These are phyloP conservation scores for Cryptococcus hybrid DNA, from an alignment of 1,284 basidiomycete species.

Conservation along the genomic window DNA sequence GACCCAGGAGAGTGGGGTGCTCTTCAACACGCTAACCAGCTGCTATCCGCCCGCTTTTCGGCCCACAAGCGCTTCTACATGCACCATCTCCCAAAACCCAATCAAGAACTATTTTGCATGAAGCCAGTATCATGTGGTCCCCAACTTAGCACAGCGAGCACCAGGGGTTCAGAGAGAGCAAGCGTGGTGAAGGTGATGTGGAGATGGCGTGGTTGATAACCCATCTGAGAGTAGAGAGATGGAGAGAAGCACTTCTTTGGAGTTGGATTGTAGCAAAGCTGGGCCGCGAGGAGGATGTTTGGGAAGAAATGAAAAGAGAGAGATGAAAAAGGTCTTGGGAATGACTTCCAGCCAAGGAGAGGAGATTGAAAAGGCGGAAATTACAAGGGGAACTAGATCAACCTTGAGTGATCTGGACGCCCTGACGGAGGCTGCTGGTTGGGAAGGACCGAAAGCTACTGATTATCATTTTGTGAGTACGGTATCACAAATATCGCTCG, in stretches of 20 bases:
- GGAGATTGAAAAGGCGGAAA: slow-evolving; percentile 1
- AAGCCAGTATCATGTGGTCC: slow-evolving; percentile 39
- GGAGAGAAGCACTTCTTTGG: slow-evolving; percentile 45
- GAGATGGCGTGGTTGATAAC: slow-evolving; percentile 39
- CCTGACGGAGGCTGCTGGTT: slow-evolving; percentile 20
- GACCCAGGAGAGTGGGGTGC: slow-evolving; percentile 43
- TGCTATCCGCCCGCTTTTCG: slow-evolving; percentile 36
- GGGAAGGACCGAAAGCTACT: slow-evolving; percentile 25
- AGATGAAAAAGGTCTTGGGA: slow-evolving; percentile 22
- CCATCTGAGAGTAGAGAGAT: slow-evolving; percentile 39
- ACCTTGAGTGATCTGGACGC: slow-evolving; percentile 27
- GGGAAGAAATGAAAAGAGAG: slow-evolving; percentile 25
- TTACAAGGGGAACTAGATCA: slow-evolving; percentile 11
- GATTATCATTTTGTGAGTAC: slow-evolving; percentile 28
- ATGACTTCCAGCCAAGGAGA: slow-evolving; percentile 11
- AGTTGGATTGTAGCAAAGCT: slow-evolving; percentile 35
- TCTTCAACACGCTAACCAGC: slow-evolving; percentile 30
- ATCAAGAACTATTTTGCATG: slow-evolving; percentile 25
- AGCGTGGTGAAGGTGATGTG: slow-evolving; percentile 33
- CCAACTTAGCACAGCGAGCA: slow-evolving; percentile 24
- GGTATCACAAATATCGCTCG: background rate
- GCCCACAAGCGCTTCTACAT: slow-evolving; percentile 28
- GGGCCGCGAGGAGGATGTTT: slow-evolving; percentile 30
- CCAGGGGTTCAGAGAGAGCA: slow-evolving; percentile 35
- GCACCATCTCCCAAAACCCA: slow-evolving; percentile 39